phyloP scores from a whole-genome alignment of 2,329 filamentous ascomycete species.

The Aspergillus novoparasiticus region DNA sequence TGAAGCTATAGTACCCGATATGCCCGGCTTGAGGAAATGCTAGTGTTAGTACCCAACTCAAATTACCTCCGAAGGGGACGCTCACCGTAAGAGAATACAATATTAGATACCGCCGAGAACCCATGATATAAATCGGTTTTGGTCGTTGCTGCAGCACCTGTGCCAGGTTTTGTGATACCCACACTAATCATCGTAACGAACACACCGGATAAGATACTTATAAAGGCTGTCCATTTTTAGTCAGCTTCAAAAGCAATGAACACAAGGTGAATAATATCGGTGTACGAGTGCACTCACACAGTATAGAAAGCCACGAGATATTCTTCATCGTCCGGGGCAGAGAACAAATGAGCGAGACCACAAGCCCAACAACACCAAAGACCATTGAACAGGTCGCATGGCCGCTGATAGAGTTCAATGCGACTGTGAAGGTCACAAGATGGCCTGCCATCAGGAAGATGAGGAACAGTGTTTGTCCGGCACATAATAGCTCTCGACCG shows the following conservation, averaged over 20 bases:
- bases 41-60: background rate
- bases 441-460: constrained; percentile 73
- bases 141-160: constrained; percentile 36
- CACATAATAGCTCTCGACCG: constrained; percentile 64
- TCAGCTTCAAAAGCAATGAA: constrained; percentile 17
- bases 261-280: background rate
- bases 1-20: constrained; percentile 69
- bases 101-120: constrained; percentile 67
- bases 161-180: constrained; percentile 52
- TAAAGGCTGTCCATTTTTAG: constrained; percentile 49
- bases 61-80: background rate
- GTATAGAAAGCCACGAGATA: constrained; percentile 62
- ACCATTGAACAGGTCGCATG: constrained; percentile 65
- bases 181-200: constrained; percentile 68
- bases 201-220: constrained; percentile 66
- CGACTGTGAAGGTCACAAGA: constrained; percentile 68
- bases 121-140: constrained; percentile 54
- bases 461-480: constrained; percentile 64
- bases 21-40: constrained; percentile 49
- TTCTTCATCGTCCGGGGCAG: constrained; percentile 65
- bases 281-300: constrained; percentile 42
- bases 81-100: constrained; percentile 67
- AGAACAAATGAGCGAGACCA: constrained; percentile 61
- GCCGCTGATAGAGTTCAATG: constrained; percentile 65
- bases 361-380: constrained; percentile 61